Evolutionary conservation across 2,329 filamentous ascomycete genomes (phyloP).

Genomic region (Colletotrichum brevisporum): DNA sequence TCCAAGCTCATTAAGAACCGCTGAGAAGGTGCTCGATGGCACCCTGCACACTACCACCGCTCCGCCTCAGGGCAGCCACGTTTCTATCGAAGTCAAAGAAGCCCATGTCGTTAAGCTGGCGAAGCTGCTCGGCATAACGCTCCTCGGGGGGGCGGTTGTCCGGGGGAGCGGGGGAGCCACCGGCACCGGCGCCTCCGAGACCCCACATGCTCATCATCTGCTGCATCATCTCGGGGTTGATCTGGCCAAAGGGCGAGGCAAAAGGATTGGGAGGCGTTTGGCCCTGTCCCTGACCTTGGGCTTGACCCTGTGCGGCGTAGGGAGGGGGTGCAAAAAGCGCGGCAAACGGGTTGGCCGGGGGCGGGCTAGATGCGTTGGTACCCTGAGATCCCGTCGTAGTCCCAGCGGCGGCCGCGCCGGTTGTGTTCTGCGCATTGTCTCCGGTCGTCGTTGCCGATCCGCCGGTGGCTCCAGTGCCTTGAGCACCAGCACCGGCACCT

Average conservation of each 20-base stretch:
- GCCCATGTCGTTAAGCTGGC: conserved; percentile 98
- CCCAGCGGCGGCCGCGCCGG: conserved; percentile 42
- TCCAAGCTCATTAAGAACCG: conserved; percentile 37
- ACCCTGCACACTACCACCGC: conserved; percentile 94
- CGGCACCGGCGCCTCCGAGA: conserved; percentile 52
- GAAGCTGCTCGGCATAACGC: conserved; percentile 88
- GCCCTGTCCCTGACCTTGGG: conserved; percentile 45
- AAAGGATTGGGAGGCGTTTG: conserved; percentile 54
- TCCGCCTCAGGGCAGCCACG: conserved; percentile 86
- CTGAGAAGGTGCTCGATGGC: conserved; percentile 82
- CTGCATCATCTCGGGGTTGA: conserved; percentile 68
- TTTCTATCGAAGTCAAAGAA: conserved; percentile 98
- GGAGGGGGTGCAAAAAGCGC: conserved; percentile 67
- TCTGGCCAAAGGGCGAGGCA: conserved; percentile 58
- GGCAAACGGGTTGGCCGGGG: conserved; percentile 76
- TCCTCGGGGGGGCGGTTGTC: conserved; percentile 96
- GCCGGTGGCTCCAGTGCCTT: neutral
- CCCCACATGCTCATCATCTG: conserved; percentile 68
- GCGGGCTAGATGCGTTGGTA: conserved; percentile 49
- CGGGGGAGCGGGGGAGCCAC: conserved; percentile 66
- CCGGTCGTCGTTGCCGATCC: conserved; percentile 38
- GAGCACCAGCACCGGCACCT: conserved; percentile 42
- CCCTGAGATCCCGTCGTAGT: conserved; percentile 35
- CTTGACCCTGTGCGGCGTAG: conserved; percentile 50
- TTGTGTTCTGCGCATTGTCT: conserved; percentile 33